Evolutionary conservation across 768 basidiomycete species (phyloP), one percentile per base, ranked within the genome.

Genomic region (Boletus rufocinnamomeus): DNA sequence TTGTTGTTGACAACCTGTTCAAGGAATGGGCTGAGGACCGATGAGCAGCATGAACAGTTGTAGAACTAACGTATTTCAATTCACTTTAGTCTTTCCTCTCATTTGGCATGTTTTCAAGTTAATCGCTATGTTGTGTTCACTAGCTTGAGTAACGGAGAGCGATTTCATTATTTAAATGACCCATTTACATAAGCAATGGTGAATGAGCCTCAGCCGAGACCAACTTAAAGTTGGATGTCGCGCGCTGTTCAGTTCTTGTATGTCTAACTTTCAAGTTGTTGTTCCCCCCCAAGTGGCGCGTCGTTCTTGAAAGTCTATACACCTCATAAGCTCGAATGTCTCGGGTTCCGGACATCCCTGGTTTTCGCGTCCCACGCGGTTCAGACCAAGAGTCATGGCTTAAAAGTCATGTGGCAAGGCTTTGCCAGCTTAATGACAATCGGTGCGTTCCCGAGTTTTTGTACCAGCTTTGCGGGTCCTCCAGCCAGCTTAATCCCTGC

Each of bases 1-100:
- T 62, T 57, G 72, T 38, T 46, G 70, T 63, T 60, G 47, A 63
- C 54, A 50, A 56, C 34, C 35, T 58, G 55, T 65, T 63, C 21
- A 59, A 92, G 91, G 91, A 93, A 90, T 93, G 91, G 91, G 91
- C 91, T 63, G 91, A 93, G 80, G 91, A 93, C 70, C 87, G 91
- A 79, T 93, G 83, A 84, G 59, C 56, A 59, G 51, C 45, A 40
- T 50, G 49, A 34, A 58, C 54, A 54, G 45, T 57, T 52, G 66
- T 65, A 72, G 64, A 66, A 35, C 27, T 74, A 69, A 61, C 51
- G 54, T 71, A 68, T 65, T 64, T 50, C 54, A 59, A 48, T 51
- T 17, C 62, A 66, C 49, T 58, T 63, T 65, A 66, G 56, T 68
- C 50, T 60, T 63, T 46, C n/a, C 34, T 48, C 50, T 52, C 57